A percentile compares a stretch with the other conserved stretches of the same genome.
phyloP scores from a whole-genome alignment of 2,329 filamentous ascomycete species.

The Arthrocladium fulminans region DNA sequence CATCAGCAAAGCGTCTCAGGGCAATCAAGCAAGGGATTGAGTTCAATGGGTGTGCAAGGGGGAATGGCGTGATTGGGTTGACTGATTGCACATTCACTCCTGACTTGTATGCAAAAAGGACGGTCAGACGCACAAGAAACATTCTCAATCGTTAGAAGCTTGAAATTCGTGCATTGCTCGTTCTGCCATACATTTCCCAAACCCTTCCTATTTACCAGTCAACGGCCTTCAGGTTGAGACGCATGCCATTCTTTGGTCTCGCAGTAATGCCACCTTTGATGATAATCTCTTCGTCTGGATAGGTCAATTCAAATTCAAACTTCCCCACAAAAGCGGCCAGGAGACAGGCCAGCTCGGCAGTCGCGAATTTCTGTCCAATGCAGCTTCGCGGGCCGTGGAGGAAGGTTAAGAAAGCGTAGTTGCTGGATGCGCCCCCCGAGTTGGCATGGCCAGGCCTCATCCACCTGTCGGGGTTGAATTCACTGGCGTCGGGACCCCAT shows the following conservation, averaged over 20 bases:
- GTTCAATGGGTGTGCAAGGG: too few species aligned
- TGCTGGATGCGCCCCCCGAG: constrained; percentile 61
- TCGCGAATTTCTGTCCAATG: constrained; percentile 42
- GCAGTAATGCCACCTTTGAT: constrained; percentile 64
- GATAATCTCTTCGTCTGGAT: constrained; percentile 51
- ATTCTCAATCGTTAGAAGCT: too few species aligned
- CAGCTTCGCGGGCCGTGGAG: constrained; percentile 50
- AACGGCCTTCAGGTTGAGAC: constrained; percentile 57
- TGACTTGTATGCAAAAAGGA: too few species aligned
- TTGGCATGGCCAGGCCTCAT: constrained; percentile 43
- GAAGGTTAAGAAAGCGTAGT: constrained; percentile 68
- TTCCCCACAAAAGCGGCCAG: constrained; percentile 67
- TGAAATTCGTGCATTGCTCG: background rate
- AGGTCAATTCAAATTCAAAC: constrained; percentile 60
- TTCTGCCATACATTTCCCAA: background rate
- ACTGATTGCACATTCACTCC: too few species aligned
- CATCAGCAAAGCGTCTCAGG: too few species aligned
- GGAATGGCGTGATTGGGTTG: too few species aligned
- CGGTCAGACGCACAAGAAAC: too few species aligned
- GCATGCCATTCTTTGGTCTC: constrained; percentile 62
- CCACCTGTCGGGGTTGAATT: constrained; percentile 76
- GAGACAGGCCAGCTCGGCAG: constrained; percentile 75
- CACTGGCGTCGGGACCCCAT: constrained; percentile 67
- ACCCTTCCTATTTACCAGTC: constrained; percentile 46
- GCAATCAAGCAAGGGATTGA: too few species aligned